Base-by-base conservation (phyloP, 257 asterid species). In the Nicotiana tomentosiformis region DNA sequence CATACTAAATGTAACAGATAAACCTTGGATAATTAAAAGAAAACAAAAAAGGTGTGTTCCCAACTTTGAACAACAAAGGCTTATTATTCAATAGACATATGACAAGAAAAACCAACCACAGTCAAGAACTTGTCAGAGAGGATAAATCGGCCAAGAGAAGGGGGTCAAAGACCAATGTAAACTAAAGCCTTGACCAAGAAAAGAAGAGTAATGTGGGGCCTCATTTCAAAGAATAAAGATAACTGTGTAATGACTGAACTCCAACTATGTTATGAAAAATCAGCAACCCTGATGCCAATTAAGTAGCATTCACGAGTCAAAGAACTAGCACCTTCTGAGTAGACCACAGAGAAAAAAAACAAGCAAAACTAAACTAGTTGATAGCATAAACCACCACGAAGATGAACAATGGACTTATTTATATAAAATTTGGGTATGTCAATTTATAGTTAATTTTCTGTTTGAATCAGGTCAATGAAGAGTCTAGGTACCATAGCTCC, bases 11-110 rank as follows among this genome's bases (percentile, higher is more conserved):
- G 58, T 33, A 43, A 69, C 18, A 23, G 55, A 10, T 72, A 14
- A 83, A 56, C 46, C 78, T 64, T 68, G 55, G 18, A 49, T 77
- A 17, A 55, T 86, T 80, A 82, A 16, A 79, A 57, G 30, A 85
- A 77, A 51, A 77, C 56, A 26, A 26, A 72, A 72, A 72, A 72
- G 39, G 23, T n/a, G 51, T 46, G 51, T 11, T 72, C 32, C 61
- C 35, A 46, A 46, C 37, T 70, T 72, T 46, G 61, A 14, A 35
- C 61, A 11, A 20, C 39, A 72, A 72, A 58, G 39, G 79, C 61
- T 43, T 33, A 72, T 72, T 46, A 72, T 43, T 12, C 11, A 26
- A 46, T 70, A 70, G 33, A 43, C 46, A 72, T 43, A 17, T 46
- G 60, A 46, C 60, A 46, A 72, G 79, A 72, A 72, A 46, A 72